These are phyloP conservation scores for Mycena haematopus DNA, from an alignment of 768 basidiomycete species.

Conservation along the genomic window DNA sequence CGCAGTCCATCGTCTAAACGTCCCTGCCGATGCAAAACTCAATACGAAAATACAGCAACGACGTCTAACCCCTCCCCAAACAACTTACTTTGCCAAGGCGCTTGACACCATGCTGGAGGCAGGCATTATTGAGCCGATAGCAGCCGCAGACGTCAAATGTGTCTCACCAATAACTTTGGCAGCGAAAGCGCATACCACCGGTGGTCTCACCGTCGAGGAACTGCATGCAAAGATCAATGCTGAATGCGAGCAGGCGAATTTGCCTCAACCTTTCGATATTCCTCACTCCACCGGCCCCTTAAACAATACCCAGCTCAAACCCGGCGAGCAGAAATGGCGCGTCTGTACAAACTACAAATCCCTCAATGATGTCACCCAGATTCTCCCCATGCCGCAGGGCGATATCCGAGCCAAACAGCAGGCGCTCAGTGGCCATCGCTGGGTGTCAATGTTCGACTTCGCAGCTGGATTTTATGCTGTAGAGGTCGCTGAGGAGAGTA, in stretches of 20 bases:
- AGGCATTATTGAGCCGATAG: constrained; percentile 38
- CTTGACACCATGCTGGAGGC: constrained; percentile 44
- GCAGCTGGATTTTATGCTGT: constrained; percentile 43
- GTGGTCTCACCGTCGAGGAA: constrained; percentile 41
- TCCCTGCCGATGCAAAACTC: constrained; percentile 37
- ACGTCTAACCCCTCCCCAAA: constrained; percentile 40
- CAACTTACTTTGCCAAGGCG: constrained; percentile 36
- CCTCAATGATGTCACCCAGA: constrained; percentile 40
- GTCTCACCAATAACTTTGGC: constrained; percentile 42
- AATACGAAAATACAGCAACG: constrained; percentile 39
- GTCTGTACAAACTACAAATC: constrained; percentile 46
- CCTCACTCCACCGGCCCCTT: neutral
- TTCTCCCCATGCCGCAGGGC: constrained; percentile 41
- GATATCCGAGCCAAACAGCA: constrained; percentile 48
- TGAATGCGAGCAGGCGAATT: constrained; percentile 35
- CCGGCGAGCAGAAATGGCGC: constrained; percentile 39
- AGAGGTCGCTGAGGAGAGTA: constrained; percentile 26
- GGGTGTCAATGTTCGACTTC: constrained; percentile 44
- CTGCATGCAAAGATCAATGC: constrained; percentile 43
- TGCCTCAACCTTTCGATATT: constrained; percentile 31
- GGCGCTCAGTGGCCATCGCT: constrained; percentile 42
- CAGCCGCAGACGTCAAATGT: constrained; percentile 41
- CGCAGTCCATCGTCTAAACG: constrained; percentile 40
- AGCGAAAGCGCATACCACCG: constrained; percentile 40
- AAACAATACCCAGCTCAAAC: too few relatives aligned